Conservation (phyloP, 257 asterid genomes). For the Salvia miltiorrhiza region DNA sequence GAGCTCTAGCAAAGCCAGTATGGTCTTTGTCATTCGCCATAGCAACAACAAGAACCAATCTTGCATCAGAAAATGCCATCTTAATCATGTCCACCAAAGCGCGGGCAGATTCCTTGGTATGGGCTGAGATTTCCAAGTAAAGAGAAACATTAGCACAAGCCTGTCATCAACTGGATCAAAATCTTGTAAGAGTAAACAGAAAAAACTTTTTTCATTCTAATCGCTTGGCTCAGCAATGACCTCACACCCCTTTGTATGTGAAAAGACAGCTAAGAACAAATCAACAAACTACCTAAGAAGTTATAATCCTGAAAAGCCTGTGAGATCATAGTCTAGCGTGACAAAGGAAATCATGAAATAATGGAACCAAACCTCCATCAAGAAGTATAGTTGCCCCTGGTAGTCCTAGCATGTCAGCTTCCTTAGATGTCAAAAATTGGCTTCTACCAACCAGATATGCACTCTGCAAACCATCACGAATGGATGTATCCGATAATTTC, state of each 20-base stretch:
- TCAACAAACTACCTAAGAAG: constrained; percentile 8
- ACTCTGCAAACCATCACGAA: constrained; percentile 74
- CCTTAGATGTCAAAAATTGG: constrained; percentile 66
- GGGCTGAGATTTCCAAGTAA: constrained; percentile 52
- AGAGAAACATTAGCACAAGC: constrained; percentile 10
- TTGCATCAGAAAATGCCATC: constrained; percentile 52
- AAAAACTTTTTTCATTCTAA: constrained; percentile 2
- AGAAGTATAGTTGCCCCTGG: constrained; percentile 62
- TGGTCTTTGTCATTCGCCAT: constrained; percentile 98
- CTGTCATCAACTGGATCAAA: background rate
- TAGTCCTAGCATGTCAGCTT: constrained; percentile 64
- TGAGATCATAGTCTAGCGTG: background rate
- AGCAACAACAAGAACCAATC: constrained; percentile 73
- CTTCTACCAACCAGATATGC: constrained; percentile 76
- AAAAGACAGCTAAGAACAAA: background rate
- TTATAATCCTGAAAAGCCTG: constrained; percentile 7
- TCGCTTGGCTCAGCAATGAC: background rate
- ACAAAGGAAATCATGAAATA: constrained; percentile 11
- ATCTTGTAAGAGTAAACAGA: constrained; percentile 1
- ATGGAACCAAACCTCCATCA: constrained; percentile 72
- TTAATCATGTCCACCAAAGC: constrained; percentile 63
- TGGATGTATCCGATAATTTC: constrained; percentile 56
- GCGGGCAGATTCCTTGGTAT: constrained; percentile 89
- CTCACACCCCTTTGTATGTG: background rate
- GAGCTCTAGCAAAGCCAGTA: constrained; percentile 67